Evolutionary conservation across 2,329 filamentous ascomycete genomes (phyloP), one percentile per base, ranked within the genome.

Genomic region (Pyricularia grisea): DNA sequence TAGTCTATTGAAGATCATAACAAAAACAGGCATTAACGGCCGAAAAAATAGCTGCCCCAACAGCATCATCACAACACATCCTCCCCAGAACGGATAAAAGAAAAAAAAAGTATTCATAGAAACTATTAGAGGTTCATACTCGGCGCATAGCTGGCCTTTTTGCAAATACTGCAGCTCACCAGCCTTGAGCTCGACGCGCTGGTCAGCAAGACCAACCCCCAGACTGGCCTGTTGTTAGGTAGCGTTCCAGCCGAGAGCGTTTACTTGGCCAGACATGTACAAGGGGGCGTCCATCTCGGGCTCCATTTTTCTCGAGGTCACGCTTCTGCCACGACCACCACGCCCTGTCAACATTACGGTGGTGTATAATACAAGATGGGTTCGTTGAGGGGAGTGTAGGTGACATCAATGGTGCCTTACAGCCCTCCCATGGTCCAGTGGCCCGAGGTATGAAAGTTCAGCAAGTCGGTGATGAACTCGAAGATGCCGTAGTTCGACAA

Each of bases 331-430:
- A 68, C 28, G 14, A 12, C 27, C 25, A 50, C 67, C 67, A 68
- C 25, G 61, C 14, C 27, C 67, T 23, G 71, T 73, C 74, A n/a
- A 76, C 73, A 67, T 67, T 75, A 42, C 70, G 71, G 14, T 74
- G 74, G 27, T 76, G 74, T 77, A 76, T n/a, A 73, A 72, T 74
- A 71, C 9, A 74, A 73, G 70, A 73, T 20, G 50, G 67, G 27
- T n/a, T 68, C 67, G 0, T 55, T 55, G 1, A 55, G 67, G 55
- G 27, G 23, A 9, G 67, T 31, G 11, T 36, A 31, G 4, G 36
- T 30, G 50, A 63, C 61, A 2, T 27, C 20, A 23, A 68, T 67
- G 31, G 36, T 23, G 30, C 67, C 58, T 6, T 28, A 28, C 23
- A 61, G 25, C n/a, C 50, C 67, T 2, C 67, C 67, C 28, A 36